Conservation (phyloP, 257 asterid genomes). For the Capsicum chinense region DNA sequence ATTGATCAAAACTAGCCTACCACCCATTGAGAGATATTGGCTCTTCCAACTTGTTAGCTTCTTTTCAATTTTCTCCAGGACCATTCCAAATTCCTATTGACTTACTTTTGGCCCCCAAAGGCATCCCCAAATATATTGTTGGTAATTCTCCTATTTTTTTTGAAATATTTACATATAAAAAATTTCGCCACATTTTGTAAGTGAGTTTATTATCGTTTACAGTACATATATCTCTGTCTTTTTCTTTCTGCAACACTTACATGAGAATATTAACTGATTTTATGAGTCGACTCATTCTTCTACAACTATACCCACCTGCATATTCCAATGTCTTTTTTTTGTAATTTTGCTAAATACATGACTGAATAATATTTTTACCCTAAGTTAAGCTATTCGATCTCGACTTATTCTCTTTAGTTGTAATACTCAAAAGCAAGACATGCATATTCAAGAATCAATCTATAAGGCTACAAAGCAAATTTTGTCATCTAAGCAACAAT, state of each 20-base stretch:
- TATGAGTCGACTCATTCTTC: neutral
- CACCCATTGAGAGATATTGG: too few species aligned
- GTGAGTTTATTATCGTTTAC: neutral
- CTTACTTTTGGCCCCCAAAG: too few species aligned
- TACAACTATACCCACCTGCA: neutral
- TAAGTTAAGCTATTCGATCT: neutral
- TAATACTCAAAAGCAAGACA: neutral
- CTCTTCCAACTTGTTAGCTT: too few species aligned
- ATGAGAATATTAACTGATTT: neutral
- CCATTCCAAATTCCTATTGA: too few species aligned
- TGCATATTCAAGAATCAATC: neutral
- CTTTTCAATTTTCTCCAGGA: too few species aligned
- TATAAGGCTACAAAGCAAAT: neutral
- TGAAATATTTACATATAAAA: neutral
- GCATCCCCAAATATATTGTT: too few species aligned
- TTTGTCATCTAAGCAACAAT: neutral
- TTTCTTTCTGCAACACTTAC: neutral
- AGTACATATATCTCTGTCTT: neutral
- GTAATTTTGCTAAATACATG: neutral
- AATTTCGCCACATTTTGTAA: neutral
- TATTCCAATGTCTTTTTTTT: neutral
- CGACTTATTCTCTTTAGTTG: neutral
- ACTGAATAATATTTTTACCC: neutral
- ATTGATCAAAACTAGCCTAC: too few species aligned
- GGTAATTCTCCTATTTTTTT: neutral